Percentiles rank a stretch among this genome's conserved stretches.
These are phyloP conservation scores for Kockiozyma suomiensis DNA, from an alignment of 805 yeast species.

Conservation along the genomic window DNA sequence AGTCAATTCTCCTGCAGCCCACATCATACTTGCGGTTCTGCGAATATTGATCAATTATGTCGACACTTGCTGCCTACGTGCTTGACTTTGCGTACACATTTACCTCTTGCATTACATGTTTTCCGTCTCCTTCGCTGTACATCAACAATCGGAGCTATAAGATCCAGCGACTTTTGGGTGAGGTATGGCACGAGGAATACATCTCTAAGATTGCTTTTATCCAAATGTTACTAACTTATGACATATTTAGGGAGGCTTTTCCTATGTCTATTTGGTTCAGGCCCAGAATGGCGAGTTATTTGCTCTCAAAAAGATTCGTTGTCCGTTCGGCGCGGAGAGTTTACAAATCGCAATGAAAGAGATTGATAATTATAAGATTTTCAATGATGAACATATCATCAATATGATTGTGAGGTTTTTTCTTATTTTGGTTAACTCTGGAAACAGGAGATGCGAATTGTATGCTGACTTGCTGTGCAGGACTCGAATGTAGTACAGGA, in stretches of 20 bases:
- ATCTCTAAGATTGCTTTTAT: neutral
- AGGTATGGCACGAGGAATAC: slow-evolving; percentile 46
- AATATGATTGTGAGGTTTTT: slow-evolving; percentile 48
- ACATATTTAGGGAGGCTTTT: slow-evolving; percentile 63
- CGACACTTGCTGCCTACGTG: slow-evolving; percentile 28
- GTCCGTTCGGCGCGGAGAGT: slow-evolving; percentile 82
- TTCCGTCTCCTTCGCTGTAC: slow-evolving; percentile 56
- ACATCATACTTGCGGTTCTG: too few species aligned
- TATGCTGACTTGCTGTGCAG: neutral
- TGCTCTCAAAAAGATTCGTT: slow-evolving; percentile 83
- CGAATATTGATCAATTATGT: neutral
- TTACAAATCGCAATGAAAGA: slow-evolving; percentile 76
- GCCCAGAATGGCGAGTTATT: slow-evolving; percentile 51
- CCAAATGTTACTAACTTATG: neutral
- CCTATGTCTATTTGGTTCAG: slow-evolving; percentile 80
- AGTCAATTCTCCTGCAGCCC: too few species aligned
- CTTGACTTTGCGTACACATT: slow-evolving; percentile 40
- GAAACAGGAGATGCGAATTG: neutral
- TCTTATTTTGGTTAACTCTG: neutral
- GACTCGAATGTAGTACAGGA: slow-evolving; percentile 76
- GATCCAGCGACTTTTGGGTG: slow-evolving; percentile 76
- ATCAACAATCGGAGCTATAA: slow-evolving; percentile 65
- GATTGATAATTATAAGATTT: slow-evolving; percentile 71
- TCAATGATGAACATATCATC: slow-evolving; percentile 67
- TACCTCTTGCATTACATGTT: slow-evolving; percentile 46